Percentiles rank a stretch among this genome's conserved stretches.
Conservation (phyloP, 805 yeast species). For the Starmerella bombi region DNA sequence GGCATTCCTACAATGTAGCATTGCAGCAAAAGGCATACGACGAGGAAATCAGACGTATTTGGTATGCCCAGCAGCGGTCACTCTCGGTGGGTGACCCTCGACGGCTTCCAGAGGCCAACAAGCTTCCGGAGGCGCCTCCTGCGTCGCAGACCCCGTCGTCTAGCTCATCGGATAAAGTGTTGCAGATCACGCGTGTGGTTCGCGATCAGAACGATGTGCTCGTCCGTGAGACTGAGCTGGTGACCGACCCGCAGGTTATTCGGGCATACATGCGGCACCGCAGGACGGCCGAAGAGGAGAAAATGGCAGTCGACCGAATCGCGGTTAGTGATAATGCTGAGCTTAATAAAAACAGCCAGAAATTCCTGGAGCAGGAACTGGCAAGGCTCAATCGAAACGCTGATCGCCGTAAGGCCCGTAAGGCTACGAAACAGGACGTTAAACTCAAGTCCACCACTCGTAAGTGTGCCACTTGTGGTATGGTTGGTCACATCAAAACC, state of each 20-base stretch:
- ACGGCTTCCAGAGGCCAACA: conserved; percentile 23
- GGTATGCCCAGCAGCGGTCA: conserved; percentile 70
- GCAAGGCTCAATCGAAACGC: conserved; percentile 70
- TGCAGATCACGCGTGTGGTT: conserved; percentile 64
- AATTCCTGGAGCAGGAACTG: conserved; percentile 65
- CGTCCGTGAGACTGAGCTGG: conserved; percentile 64
- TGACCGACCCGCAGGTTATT: conserved; percentile 76
- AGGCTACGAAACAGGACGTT: conserved; percentile 43
- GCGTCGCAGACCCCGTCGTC: conserved; percentile 9
- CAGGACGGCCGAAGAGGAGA: conserved; percentile 49
- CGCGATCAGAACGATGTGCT: conserved; percentile 75
- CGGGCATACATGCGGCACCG: conserved; percentile 67
- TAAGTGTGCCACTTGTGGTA: conserved; percentile 91
- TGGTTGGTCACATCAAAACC: conserved; percentile 86
- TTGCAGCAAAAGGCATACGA: conserved; percentile 84
- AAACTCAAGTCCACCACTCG: conserved; percentile 63
- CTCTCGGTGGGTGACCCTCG: conserved; percentile 35
- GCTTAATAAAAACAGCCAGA: conserved; percentile 61
- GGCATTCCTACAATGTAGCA: conserved; percentile 69
- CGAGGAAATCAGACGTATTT: conserved; percentile 72
- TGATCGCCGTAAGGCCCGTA: conserved; percentile 48
- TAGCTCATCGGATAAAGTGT: conserved; percentile 22
- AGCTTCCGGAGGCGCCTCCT: conserved; percentile 4
- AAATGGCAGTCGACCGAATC: conserved; percentile 58
- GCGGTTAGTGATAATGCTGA: conserved; percentile 74